phyloP scores from a whole-genome alignment of 352 stramenopile species.

The Globisporangium takayamanum region DNA sequence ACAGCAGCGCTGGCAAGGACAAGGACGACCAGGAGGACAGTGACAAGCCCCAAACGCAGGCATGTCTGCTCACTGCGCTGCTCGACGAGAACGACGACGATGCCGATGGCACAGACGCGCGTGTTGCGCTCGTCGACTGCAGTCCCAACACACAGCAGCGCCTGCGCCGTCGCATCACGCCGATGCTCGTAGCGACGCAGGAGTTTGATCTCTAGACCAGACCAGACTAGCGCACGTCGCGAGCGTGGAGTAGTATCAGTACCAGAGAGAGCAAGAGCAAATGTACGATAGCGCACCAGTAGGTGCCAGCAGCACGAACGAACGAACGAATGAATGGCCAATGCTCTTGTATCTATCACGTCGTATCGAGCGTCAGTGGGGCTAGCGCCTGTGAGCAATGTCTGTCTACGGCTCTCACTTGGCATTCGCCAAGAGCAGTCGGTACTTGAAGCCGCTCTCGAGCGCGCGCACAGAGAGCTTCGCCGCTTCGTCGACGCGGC shows the following conservation, averaged over 20 bases:
- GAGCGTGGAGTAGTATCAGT: too few relatives aligned
- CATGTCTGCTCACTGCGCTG: conserved; percentile 9
- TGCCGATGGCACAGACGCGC: conserved; percentile 3
- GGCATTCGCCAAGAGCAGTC: conserved; percentile 38
- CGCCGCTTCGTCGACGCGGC: conserved; percentile 30
- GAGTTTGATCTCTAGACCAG: conserved; percentile 47
- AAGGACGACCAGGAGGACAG: not conserved
- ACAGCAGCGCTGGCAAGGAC: conserved; percentile 9
- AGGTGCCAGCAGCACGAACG: not conserved
- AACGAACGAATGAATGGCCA: too few relatives aligned
- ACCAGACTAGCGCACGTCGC: too few relatives aligned
- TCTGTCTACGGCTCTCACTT: not conserved
- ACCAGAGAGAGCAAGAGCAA: not conserved
- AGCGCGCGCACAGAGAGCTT: conserved; percentile 40
- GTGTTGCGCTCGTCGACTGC: conserved; percentile 9
- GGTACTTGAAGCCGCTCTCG: conserved; percentile 74
- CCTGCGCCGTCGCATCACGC: conserved; percentile 44
- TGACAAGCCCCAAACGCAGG: not conserved
- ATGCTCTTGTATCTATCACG: not conserved
- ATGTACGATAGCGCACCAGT: conserved; percentile 2
- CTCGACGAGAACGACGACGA: conserved; percentile 26
- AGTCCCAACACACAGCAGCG: conserved; percentile 26
- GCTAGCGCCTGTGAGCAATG: too few relatives aligned
- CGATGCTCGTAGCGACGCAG: conserved; percentile 40
- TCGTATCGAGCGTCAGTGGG: too few relatives aligned